A percentile compares a stretch with the other conserved stretches of the same genome.
Evolutionary conservation across 1,139 yeast genomes (phyloP).

Genomic region (Meyerozyma guilliermondii): DNA sequence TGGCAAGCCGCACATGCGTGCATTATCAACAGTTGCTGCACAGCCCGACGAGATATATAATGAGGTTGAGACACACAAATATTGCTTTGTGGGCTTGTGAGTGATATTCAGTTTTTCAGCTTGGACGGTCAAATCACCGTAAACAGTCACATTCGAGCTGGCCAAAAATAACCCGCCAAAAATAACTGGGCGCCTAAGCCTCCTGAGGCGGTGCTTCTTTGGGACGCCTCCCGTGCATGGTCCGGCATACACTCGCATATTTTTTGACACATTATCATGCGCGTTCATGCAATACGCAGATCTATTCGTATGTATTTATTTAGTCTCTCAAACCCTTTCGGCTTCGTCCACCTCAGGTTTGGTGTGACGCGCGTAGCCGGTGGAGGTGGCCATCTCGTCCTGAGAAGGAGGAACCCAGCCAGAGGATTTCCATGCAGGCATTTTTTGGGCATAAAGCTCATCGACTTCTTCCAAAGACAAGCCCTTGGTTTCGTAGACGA

Average conservation of each 20-base stretch:
- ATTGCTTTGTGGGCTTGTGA: no score
- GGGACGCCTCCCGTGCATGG: no score
- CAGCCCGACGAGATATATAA: neutral
- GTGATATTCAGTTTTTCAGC: no score
- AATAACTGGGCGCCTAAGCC: neutral
- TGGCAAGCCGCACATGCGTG: neutral
- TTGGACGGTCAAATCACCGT: no score
- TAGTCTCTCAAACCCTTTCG: neutral
- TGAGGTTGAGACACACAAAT: no score
- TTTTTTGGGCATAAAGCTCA: constrained; percentile 47
- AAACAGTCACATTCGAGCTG: neutral
- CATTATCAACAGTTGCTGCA: neutral
- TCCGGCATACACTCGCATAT: no score
- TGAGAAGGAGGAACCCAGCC: constrained; percentile 40
- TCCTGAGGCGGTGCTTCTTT: no score
- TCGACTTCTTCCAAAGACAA: constrained; percentile 71
- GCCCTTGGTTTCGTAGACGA: constrained; percentile 72
- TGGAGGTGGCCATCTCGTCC: constrained; percentile 22
- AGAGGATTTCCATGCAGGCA: constrained; percentile 44
- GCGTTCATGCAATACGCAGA: neutral
- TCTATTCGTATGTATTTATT: neutral
- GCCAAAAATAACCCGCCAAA: neutral
- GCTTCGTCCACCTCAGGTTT: constrained; percentile 1
- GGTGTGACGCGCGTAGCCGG: constrained; percentile 1
- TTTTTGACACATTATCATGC: neutral